Conservation (phyloP, 106 monocot species). For the Phalaenopsis aphrodite region DNA sequence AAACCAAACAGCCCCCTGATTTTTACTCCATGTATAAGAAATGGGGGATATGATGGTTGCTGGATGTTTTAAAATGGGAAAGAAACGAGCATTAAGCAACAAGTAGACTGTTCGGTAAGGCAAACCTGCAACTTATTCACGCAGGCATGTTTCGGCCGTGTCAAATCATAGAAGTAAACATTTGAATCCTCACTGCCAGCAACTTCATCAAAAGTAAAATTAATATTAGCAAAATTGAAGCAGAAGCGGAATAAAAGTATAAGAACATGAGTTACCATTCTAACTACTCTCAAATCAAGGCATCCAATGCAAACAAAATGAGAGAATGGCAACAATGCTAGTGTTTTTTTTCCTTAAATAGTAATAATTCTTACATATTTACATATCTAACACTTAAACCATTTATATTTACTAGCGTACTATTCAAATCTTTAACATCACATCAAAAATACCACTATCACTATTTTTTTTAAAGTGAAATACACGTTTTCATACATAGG, state of each 20-base stretch:
- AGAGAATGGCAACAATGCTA: not conserved
- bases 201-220: slow-evolving; percentile 36
- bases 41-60: not conserved
- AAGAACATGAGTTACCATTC: no score
- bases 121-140: slow-evolving; percentile 93
- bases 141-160: slow-evolving; percentile 68
- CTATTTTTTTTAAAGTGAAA: no score
- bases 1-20: no score
- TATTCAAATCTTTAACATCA: no score
- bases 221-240: not conserved
- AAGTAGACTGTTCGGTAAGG: not conserved
- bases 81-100: not conserved
- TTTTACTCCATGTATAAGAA: no score
- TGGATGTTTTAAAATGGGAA: not conserved
- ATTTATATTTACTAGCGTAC: no score
- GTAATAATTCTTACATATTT: not conserved
- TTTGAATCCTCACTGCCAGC: slow-evolving; percentile 92
- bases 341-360: not conserved
- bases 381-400: no score
- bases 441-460: no score
- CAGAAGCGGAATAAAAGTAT: not conserved
- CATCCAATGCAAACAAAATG: no score
- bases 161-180: slow-evolving; percentile 97
- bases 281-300: no score
- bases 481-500: no score